phyloP scores from a whole-genome alignment of 768 basidiomycete genomes.

The Termitomyces sp. region DNA sequence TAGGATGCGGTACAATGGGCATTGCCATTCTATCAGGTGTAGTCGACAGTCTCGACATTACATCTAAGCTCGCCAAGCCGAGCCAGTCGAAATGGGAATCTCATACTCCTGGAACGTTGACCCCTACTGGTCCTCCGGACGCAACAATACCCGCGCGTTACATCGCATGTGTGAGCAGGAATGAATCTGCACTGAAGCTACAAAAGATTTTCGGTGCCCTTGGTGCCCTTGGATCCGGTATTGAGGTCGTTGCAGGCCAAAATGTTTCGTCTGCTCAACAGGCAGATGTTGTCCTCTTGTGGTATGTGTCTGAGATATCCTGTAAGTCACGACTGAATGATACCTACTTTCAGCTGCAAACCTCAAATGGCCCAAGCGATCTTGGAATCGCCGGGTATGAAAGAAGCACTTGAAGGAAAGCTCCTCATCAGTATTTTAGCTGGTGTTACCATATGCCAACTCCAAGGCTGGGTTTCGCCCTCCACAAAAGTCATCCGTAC shows the following conservation, averaged over 20 bases:
- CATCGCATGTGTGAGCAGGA: conserved; percentile 82
- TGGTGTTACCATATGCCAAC: conserved; percentile 88
- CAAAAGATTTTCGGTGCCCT: conserved; percentile 55
- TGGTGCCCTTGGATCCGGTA: conserved; percentile 56
- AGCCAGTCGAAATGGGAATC: conserved; percentile 35
- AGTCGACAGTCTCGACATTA: conserved; percentile 70
- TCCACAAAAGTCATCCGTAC: conserved; percentile 87
- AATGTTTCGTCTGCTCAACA: conserved; percentile 72
- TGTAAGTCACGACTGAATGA: not conserved
- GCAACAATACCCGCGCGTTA: conserved; percentile 75
- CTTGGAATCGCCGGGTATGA: conserved; percentile 70
- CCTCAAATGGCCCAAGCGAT: conserved; percentile 83
- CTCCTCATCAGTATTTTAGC: conserved; percentile 96
- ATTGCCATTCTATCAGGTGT: conserved; percentile 93
- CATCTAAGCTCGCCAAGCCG: conserved; percentile 22
- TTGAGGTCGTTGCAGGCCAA: conserved; percentile 65
- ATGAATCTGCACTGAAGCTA: conserved; percentile 71
- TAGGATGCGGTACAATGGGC: conserved; percentile 99
- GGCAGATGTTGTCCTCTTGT: conserved; percentile 84
- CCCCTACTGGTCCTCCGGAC: conserved; percentile 61
- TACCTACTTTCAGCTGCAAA: conserved; percentile 67
- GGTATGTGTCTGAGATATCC: conserved; percentile 46
- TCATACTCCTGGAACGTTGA: conserved; percentile 66
- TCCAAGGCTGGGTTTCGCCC: conserved; percentile 69
- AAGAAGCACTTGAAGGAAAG: conserved; percentile 83